Conservation (phyloP, 1,139 yeast species). For the Yamadazyma jaroonii region DNA sequence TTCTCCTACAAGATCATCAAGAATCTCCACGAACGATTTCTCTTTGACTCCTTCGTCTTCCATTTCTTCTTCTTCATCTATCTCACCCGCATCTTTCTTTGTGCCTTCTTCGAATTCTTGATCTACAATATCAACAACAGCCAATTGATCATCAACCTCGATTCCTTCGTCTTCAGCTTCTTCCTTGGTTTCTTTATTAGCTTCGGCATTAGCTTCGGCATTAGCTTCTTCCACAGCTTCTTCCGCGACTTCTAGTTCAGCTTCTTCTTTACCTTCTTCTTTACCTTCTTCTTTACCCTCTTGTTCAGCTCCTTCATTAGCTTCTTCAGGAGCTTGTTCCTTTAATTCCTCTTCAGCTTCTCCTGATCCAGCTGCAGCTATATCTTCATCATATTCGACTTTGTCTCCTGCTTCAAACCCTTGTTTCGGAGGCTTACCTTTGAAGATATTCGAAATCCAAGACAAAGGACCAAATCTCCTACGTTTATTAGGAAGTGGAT, state of each 20-base stretch:
- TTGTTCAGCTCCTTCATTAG: background rate
- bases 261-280: slow-evolving; percentile 7
- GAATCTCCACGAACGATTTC: too few species aligned
- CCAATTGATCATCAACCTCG: too few species aligned
- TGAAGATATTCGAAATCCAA: slow-evolving; percentile 4
- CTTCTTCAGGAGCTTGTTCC: background rate
- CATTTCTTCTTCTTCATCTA: background rate
- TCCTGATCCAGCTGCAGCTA: background rate
- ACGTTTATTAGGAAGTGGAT: background rate
- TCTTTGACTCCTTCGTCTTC: background rate
- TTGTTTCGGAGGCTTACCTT: background rate
- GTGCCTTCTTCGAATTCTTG: too few species aligned
- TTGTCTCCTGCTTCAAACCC: too few species aligned
- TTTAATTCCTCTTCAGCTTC: background rate
- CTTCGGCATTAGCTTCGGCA: background rate
- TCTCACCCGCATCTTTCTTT: background rate
- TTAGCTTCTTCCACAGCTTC: background rate
- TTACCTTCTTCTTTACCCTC: slow-evolving; percentile 8
- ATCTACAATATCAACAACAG: too few species aligned
- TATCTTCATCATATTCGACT: background rate
- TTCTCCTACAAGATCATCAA: too few species aligned
- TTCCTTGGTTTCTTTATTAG: too few species aligned
- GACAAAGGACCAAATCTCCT: slow-evolving; percentile 3
- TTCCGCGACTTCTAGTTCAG: background rate
- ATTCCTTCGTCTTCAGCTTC: too few species aligned